Conservation (phyloP, 306 rosid genomes). For the Cicer pinnatifidum region DNA sequence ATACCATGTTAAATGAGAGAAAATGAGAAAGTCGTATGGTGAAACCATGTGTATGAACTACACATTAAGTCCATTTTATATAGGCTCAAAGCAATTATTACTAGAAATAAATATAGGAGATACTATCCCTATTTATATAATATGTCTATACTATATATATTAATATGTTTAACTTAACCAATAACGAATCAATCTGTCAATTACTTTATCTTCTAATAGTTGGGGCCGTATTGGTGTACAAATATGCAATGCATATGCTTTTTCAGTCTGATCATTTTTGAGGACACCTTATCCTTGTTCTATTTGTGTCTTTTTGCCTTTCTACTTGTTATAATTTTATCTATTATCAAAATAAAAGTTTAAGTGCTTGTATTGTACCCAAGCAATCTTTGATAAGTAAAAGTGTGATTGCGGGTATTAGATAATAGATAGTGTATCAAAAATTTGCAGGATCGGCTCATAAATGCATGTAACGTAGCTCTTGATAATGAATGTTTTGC, state of each 20-base stretch:
- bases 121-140: too few relatives aligned
- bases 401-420: constrained; percentile 13
- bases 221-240: constrained; percentile 27
- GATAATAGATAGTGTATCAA: constrained; percentile 28
- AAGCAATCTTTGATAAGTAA: constrained; percentile 13
- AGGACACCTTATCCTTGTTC: neutral
- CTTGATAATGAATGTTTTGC: constrained; percentile 23
- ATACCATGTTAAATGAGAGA: too few relatives aligned
- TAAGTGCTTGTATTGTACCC: neutral
- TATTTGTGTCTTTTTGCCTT: constrained; percentile 4
- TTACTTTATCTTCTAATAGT: constrained; percentile 7
- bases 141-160: too few relatives aligned
- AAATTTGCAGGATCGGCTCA: constrained; percentile 24
- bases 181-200: neutral
- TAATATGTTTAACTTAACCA: too few relatives aligned
- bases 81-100: too few relatives aligned
- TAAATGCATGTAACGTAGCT: constrained; percentile 16
- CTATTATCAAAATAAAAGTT: constrained; percentile 14
- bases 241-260: constrained; percentile 24
- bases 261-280: constrained; percentile 21
- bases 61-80: too few relatives aligned
- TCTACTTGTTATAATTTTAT: constrained; percentile 24
- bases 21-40: too few relatives aligned
- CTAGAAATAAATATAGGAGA: too few relatives aligned
- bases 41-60: too few relatives aligned